Conservation (phyloP, 208 protist species). For the Leishmania amazonensis region DNA sequence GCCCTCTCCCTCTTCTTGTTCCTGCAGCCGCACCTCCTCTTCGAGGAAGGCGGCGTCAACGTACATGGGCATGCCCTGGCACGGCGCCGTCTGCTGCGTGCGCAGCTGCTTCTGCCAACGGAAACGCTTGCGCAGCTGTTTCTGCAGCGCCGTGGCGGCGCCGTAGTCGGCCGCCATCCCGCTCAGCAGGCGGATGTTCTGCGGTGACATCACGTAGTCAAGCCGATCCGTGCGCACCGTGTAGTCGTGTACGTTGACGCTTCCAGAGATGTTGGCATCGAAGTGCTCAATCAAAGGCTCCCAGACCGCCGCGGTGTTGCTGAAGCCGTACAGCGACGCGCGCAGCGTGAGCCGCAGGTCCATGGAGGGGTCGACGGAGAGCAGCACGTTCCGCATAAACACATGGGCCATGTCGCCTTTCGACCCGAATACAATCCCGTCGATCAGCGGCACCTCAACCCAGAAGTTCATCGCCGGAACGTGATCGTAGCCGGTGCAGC, state of each 20-base stretch:
- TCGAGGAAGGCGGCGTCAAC: conserved; percentile 24
- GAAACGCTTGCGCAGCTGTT: conserved; percentile 59
- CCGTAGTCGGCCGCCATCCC: conserved; percentile 60
- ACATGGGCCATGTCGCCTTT: conserved; percentile 62
- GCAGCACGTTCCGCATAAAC: conserved; percentile 38
- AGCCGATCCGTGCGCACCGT: conserved; percentile 55
- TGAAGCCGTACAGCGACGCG: conserved; percentile 68
- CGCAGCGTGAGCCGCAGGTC: conserved; percentile 53
- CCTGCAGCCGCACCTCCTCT: conserved; percentile 24
- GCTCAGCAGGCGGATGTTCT: conserved; percentile 60
- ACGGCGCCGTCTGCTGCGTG: conserved; percentile 27
- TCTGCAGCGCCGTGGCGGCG: conserved; percentile 48
- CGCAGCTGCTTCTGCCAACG: conserved; percentile 39
- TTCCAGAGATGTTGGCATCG: conserved; percentile 46
- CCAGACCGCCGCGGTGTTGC: conserved; percentile 76
- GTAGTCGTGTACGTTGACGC: conserved; percentile 59
- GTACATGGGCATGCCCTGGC: conserved; percentile 40
- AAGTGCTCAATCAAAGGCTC: conserved; percentile 84
- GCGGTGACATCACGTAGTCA: conserved; percentile 80
- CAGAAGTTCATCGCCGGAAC: conserved; percentile 65
- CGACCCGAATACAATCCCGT: conserved; percentile 60
- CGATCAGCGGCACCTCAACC: conserved; percentile 66
- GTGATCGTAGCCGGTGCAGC: conserved; percentile 70
- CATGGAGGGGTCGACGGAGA: conserved; percentile 54
- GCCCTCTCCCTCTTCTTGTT: conserved; percentile 22